Evolutionary conservation across 352 stramenopile genomes (phyloP).

Genomic region (Thraustochytrium sp.): DNA sequence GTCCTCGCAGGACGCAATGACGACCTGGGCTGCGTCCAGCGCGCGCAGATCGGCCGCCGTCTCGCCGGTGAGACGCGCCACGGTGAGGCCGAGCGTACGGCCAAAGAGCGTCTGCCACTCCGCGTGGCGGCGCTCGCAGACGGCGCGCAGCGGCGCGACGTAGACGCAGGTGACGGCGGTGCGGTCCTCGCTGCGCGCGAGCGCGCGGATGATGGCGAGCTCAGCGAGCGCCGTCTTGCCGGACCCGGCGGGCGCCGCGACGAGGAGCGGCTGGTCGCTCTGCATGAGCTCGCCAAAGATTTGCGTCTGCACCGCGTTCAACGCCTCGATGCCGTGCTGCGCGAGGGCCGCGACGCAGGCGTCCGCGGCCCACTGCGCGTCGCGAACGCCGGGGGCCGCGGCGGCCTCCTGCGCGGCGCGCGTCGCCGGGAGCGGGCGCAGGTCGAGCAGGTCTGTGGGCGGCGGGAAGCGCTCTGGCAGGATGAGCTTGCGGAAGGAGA

Average conservation of each 20-base stretch:
- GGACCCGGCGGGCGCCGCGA: conserved; percentile 89
- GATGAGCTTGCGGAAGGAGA: conserved; percentile 98
- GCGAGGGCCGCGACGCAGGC: conserved; percentile 57
- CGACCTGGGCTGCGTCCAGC: conserved; percentile 83
- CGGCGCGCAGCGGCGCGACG: conserved; percentile 92
- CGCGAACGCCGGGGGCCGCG: conserved; percentile 63
- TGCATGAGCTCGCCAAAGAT: conserved; percentile 95
- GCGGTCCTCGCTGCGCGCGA: conserved; percentile 55
- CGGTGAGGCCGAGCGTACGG: conserved; percentile 70
- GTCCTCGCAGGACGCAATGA: conserved; percentile 96
- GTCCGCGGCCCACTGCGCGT: neutral
- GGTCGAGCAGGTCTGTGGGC: conserved; percentile 92
- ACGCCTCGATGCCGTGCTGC: conserved; percentile 73
- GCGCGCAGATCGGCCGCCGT: conserved; percentile 84
- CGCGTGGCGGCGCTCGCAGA: conserved; percentile 88
- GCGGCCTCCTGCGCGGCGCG: neutral
- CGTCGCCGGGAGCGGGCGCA: conserved; percentile 87
- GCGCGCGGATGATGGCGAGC: conserved; percentile 90
- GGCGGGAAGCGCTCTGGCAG: conserved; percentile 96
- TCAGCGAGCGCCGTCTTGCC: conserved; percentile 96
- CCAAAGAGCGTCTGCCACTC: conserved; percentile 93
- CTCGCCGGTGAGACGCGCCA: conserved; percentile 95
- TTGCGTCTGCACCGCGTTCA: conserved; percentile 99
- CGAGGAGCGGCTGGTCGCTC: conserved; percentile 85
- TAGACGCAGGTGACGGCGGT: conserved; percentile 83